phyloP scores from a whole-genome alignment of 371 early-diverging fungal species.

The Sporodiniella umbellata region DNA sequence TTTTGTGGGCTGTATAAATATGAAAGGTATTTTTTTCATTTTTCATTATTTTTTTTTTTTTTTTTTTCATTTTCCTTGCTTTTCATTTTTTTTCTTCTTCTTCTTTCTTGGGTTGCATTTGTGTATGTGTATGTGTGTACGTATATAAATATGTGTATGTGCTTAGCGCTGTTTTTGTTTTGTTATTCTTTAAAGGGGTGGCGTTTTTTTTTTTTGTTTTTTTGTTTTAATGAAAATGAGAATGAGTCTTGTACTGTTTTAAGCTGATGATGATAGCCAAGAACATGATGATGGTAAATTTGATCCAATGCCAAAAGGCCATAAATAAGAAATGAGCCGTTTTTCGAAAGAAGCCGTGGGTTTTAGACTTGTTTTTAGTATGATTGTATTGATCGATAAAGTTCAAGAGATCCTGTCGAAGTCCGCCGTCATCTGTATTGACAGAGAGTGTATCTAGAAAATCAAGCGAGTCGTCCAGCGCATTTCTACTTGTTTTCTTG shows the following conservation, averaged over 20 bases:
- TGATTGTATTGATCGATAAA: background rate
- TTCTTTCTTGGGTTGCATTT: too few relatives aligned
- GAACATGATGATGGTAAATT: slow-evolving; percentile 10
- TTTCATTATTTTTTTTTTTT: too few relatives aligned
- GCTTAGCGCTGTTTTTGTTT: too few relatives aligned
- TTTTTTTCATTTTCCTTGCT: too few relatives aligned
- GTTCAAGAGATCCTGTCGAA: slow-evolving; percentile 6
- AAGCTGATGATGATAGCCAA: slow-evolving; percentile 15
- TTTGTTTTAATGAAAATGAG: background rate
- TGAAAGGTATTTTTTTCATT: too few relatives aligned
- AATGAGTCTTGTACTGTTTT: background rate
- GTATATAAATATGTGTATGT: too few relatives aligned
- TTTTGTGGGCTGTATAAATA: too few relatives aligned
- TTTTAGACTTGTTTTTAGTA: background rate
- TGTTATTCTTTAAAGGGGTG: too few relatives aligned
- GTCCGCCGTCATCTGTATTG: slow-evolving; percentile 11
- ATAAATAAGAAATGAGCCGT: background rate
- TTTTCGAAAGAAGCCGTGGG: background rate
- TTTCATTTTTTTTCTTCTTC: too few relatives aligned
- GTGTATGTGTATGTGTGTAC: too few relatives aligned
- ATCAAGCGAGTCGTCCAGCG: slow-evolving; percentile 16
- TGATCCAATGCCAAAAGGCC: slow-evolving; percentile 9
- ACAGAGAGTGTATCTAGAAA: slow-evolving; percentile 8
- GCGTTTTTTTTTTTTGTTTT: background rate
- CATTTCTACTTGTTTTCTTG: slow-evolving; percentile 9